phyloP scores from a whole-genome alignment of 257 asterid genomes.

The Marsdenia floribunda region DNA sequence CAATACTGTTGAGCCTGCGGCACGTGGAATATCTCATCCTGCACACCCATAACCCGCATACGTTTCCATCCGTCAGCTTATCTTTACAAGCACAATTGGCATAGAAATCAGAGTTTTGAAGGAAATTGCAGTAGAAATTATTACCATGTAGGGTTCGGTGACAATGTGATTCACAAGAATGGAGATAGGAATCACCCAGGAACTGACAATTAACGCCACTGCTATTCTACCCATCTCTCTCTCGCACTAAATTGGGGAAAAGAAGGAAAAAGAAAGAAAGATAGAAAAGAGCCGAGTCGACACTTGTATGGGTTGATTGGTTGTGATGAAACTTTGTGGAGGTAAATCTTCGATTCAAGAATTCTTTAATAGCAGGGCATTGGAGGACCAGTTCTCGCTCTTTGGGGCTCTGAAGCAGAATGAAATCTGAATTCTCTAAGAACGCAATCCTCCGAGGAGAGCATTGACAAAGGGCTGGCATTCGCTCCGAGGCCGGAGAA shows the following conservation, averaged over 20 bases:
- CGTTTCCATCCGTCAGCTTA: slow-evolving; percentile 14
- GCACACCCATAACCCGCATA: slow-evolving; percentile 24
- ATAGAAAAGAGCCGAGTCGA: background rate
- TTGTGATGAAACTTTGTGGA: background rate
- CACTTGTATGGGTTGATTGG: background rate
- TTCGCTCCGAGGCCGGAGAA: no score
- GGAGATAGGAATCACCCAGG: slow-evolving; percentile 62
- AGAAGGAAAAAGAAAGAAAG: no score
- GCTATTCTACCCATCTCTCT: slow-evolving; percentile 57
- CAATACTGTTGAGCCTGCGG: slow-evolving; percentile 88
- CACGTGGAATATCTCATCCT: slow-evolving; percentile 96
- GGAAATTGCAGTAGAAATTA: background rate
- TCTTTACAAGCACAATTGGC: background rate
- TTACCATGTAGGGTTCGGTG: slow-evolving; percentile 90
- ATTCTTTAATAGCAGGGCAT: background rate
- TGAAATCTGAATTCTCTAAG: no score
- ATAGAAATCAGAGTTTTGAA: background rate
- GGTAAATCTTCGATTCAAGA: background rate
- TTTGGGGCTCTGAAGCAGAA: no score
- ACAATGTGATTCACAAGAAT: slow-evolving; percentile 68
- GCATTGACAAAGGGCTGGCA: no score
- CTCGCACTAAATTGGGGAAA: background rate
- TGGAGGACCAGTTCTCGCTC: background rate
- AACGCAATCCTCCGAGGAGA: no score
- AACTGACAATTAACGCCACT: slow-evolving; percentile 41